Base-by-base conservation (phyloP, 345 rosid species). In the Aquilaria malaccensis region DNA sequence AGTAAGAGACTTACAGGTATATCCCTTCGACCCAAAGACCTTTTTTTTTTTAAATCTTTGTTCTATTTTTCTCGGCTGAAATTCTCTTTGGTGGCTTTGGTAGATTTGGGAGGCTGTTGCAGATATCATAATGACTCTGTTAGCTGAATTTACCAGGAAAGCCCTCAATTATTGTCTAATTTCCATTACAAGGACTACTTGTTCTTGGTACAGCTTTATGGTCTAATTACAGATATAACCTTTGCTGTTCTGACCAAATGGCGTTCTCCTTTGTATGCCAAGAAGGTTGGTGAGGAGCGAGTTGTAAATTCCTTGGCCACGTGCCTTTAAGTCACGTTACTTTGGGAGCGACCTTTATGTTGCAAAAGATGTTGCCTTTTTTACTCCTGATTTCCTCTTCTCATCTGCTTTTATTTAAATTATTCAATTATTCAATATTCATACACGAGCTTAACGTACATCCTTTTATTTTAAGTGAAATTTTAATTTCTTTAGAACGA, bases 81-180 rank as follows among this genome's bases (percentile, higher is more conserved):
- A 9, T 57, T 62, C 11, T 62, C 22, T 33, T 46, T 11, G 52
- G 43, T 58, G 15, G 61, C 61, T 65, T 61, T 51, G 70, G 64
- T 74, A 65, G 74, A 65, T 53, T 69, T 50, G 71, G 52, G 50
- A 52, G 58, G 77, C 74, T 48, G 68, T 11, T 69, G 74, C 70
- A 65, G 77, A 74, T 69, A 65, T 64, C 57, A 68, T 61, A 55
- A 60, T 73, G 56, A 48, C 72, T 64, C 45, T 33, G 51, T 50
- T 60, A 43, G 49, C 49, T 41, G 33, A 57, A 65, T 65, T 74
- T 69, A 58, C 70, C 30, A 0, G 61, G 13, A 46, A 65, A n/a
- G 52, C 62, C 70, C 74, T 58, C 13, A 0, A 0, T 52, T 5
- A 45, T 61, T 60, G n/a, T 54, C 50, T 33, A 69, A 74, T 69